Evolutionary conservation across 2,329 filamentous ascomycete species (phyloP), one percentile per base, ranked within the genome.

Genomic region (Cladosporium halotolerans): DNA sequence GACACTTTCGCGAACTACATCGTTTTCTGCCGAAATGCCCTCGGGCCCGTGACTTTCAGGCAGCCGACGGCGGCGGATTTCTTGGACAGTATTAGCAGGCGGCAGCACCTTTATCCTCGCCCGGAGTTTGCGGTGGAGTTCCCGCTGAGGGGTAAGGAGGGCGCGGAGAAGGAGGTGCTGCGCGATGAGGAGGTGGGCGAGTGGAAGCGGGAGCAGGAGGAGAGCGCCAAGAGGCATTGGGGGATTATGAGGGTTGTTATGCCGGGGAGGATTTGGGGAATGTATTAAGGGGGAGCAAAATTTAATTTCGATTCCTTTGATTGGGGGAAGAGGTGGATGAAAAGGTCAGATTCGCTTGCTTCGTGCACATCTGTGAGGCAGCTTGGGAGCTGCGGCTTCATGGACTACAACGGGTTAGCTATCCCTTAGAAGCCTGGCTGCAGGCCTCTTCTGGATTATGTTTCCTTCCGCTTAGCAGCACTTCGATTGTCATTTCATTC

Each of bases 161-260:
- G 46, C 70, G 64, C 63, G 53, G 71, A 72, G 34, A 71, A 76
- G 60, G 72, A 75, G 3, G 66, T 89, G 1, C 70, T 93, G 64
- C 76, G 72, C 28, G 76, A 68, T 42, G 86, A 84, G 50, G 80
- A 86, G 57, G 88, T 86, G 19, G 76, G 75, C 6, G 78, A 82
- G 62, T 75, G 96, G 63, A 79, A 79, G 52, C 78, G 79, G 66
- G 89, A 82, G 76, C 90, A 96, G 66, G 78, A 83, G 63, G 76
- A 81, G 64, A 89, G 87, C 63, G 91, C 91, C 0, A 67, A 87
- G 49, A 87, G 87, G 9, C 93, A 99, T 72, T 99, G 93, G 93
- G 75, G 73, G 41, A 85, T 99, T 44, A 99, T 99, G 90, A 82
- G 93, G 65, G 81, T 75, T 1, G 90, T 96, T 2, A 61, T 97